Conservation (phyloP, 139 green algal species). For the Tetraselmis chui region DNA sequence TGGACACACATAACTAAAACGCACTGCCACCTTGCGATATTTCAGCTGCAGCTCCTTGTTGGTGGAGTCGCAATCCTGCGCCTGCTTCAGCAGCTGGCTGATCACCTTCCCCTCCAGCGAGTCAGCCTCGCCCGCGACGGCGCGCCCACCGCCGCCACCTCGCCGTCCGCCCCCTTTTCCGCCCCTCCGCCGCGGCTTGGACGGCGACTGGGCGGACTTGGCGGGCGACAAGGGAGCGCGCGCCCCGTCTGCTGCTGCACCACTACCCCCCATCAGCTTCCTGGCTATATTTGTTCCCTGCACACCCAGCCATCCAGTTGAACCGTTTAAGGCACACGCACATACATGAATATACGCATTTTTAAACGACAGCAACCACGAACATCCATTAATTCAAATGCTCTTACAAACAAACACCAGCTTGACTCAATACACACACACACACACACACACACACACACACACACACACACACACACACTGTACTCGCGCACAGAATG, state of each 20-base stretch:
- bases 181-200: background rate
- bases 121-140: background rate
- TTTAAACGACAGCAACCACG: too few relatives aligned
- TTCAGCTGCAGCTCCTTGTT: background rate
- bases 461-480: too few relatives aligned
- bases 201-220: background rate
- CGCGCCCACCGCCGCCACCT: background rate
- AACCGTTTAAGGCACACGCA: too few relatives aligned
- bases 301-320: background rate
- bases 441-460: too few relatives aligned
- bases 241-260: too few relatives aligned
- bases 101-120: background rate
- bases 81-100: background rate
- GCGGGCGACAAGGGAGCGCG: background rate
- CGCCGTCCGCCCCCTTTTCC: background rate
- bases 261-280: background rate
- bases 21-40: background rate
- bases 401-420: too few relatives aligned
- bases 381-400: too few relatives aligned
- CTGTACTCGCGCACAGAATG: too few relatives aligned
- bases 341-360: too few relatives aligned
- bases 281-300: background rate
- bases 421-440: too few relatives aligned
- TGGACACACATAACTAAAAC: too few relatives aligned
- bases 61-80: background rate